phyloP scores from a whole-genome alignment of 169 alveolate species.

The Cardiosporidium cionae region DNA sequence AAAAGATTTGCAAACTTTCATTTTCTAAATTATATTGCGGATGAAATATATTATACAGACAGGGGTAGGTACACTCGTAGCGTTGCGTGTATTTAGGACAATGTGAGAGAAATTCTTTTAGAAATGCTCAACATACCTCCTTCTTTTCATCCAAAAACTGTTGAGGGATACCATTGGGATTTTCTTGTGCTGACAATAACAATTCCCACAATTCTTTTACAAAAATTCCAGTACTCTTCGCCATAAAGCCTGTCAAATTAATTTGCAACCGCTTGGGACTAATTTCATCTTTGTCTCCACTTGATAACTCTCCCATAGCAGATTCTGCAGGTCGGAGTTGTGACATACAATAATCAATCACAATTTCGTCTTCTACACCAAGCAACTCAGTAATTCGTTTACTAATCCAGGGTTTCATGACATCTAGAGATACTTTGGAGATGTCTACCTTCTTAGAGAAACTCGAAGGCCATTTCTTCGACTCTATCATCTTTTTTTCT shows the following conservation, averaged over 20 bases:
- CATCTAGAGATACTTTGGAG: slow-evolving; percentile 30
- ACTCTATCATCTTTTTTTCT: slow-evolving; percentile 27
- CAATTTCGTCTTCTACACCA: slow-evolving; percentile 47
- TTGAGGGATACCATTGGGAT: slow-evolving; percentile 31
- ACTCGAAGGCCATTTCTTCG: slow-evolving; percentile 38
- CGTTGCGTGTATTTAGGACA: too few relatives aligned
- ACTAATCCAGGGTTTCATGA: slow-evolving; percentile 38
- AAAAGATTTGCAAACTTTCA: too few relatives aligned
- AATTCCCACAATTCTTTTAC: slow-evolving; percentile 41
- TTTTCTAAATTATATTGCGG: too few relatives aligned
- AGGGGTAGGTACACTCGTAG: too few relatives aligned
- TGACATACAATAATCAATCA: slow-evolving; percentile 22
- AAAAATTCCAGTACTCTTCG: slow-evolving; percentile 23
- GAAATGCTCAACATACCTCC: not conserved
- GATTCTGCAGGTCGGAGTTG: slow-evolving; percentile 37
- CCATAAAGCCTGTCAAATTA: slow-evolving; percentile 41
- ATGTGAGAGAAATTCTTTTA: too few relatives aligned
- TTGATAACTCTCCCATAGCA: slow-evolving; percentile 8
- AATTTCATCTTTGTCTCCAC: not conserved
- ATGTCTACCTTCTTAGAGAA: slow-evolving; percentile 34
- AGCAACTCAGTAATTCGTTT: slow-evolving; percentile 33
- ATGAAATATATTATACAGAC: too few relatives aligned
- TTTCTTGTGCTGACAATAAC: slow-evolving; percentile 23
- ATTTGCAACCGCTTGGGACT: slow-evolving; percentile 38
- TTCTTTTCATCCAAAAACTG: slow-evolving; percentile 28